Conservation (phyloP, 805 yeast genomes). For the Saccharomycopsis sp. region DNA sequence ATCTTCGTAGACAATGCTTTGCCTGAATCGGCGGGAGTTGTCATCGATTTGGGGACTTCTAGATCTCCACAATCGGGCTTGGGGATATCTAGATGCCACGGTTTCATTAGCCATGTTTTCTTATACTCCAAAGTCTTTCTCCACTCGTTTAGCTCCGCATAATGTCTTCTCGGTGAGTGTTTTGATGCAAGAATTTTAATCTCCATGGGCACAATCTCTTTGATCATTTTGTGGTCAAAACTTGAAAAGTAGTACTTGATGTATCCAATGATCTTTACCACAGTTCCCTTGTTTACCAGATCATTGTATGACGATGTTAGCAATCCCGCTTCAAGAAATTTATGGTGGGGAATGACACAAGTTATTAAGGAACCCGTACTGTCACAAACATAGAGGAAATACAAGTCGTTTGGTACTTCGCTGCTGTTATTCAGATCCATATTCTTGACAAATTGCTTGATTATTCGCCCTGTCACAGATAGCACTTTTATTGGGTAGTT, state of each 20-base stretch:
- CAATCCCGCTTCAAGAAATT: slow-evolving; percentile 13
- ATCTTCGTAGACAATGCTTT: neutral
- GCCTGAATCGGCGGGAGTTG: neutral
- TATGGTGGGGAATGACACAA: slow-evolving; percentile 12
- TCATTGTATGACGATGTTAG: neutral
- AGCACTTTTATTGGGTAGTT: slow-evolving; percentile 16
- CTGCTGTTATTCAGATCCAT: neutral
- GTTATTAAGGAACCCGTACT: slow-evolving; percentile 11
- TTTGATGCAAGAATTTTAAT: slow-evolving; percentile 8
- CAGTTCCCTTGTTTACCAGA: slow-evolving; percentile 1
- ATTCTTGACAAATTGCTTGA: slow-evolving; percentile 7
- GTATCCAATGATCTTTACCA: slow-evolving; percentile 10
- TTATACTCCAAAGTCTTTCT: slow-evolving; percentile 7
- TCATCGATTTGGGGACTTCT: neutral
- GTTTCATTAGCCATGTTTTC: neutral
- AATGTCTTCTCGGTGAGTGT: slow-evolving; percentile 2
- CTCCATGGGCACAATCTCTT: slow-evolving; percentile 6
- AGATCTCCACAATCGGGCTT: neutral
- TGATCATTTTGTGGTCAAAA: neutral
- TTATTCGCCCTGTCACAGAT: slow-evolving; percentile 13
- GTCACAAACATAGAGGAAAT: slow-evolving; percentile 9
- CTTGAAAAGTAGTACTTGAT: neutral
- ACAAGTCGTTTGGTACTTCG: neutral
- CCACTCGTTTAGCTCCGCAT: slow-evolving; percentile 11
- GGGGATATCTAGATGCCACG: slow-evolving; percentile 8